A percentile compares a stretch with the other conserved stretches of the same genome.
These are phyloP conservation scores for Azolla pinnata DNA, from an alignment of 75 land plant genomes.

Conservation along the genomic window DNA sequence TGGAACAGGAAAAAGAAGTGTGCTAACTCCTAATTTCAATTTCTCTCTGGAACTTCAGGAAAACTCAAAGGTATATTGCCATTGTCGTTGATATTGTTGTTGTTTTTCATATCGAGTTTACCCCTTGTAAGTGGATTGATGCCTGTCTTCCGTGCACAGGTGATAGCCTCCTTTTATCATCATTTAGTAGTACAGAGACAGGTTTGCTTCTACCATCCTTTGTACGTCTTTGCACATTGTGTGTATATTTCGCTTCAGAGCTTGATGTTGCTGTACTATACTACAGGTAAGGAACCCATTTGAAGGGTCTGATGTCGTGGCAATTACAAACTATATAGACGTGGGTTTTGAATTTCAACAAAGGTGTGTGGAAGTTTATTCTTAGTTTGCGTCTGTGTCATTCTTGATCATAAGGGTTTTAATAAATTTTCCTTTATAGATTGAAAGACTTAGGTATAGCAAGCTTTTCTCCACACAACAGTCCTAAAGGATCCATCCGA, in stretches of 20 bases:
- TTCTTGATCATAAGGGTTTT: not conserved
- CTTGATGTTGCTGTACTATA: not conserved
- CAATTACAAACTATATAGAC: conserved; percentile 90
- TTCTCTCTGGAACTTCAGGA: conserved; percentile 62
- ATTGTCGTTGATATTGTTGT: not conserved
- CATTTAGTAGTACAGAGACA: conserved; percentile 82
- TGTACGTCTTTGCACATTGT: not conserved
- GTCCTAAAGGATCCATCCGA: not conserved
- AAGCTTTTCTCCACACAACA: not conserved
- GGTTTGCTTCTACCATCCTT: conserved; percentile 23
- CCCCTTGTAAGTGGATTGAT: not conserved
- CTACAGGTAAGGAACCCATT: conserved; percentile 78
- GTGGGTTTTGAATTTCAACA: conserved; percentile 75
- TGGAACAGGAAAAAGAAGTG: conserved; percentile 62
- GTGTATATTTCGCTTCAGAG: not conserved
- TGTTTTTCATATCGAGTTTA: not conserved
- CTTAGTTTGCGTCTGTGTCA: not conserved
- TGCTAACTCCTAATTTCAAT: conserved; percentile 72
- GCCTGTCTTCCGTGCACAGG: not conserved
- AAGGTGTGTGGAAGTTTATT: conserved; percentile 31
- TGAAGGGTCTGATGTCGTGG: conserved; percentile 70
- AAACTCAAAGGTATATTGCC: conserved; percentile 46
- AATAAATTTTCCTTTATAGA: not conserved
- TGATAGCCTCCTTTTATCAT: conserved; percentile 78
- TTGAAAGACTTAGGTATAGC: not conserved